phyloP scores from a whole-genome alignment of 441 rosid genomes.

The Erysimum pusillum region DNA sequence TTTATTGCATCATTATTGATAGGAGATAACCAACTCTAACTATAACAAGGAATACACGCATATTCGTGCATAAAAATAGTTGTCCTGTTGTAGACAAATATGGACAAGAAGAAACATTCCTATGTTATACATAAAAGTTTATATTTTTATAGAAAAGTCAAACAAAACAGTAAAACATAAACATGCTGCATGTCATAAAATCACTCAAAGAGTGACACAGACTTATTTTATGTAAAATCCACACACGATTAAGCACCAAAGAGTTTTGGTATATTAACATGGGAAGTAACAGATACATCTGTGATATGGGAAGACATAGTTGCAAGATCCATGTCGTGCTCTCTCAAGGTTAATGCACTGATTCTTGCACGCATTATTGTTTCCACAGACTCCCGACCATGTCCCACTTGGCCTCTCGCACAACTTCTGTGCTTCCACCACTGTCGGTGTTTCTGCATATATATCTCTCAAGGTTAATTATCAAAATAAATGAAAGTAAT shows the following conservation, averaged over 20 bases:
- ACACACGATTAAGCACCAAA: not conserved
- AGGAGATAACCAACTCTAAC: slow-evolving; percentile 7
- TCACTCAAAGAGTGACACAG: not conserved
- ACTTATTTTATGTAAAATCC: slow-evolving; percentile 22
- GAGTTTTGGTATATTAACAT: slow-evolving; percentile 14
- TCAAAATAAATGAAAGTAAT: not conserved
- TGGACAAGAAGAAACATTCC: not conserved
- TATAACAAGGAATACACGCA: slow-evolving; percentile 6
- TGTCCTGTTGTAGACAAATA: not conserved
- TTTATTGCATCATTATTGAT: slow-evolving; percentile 16
- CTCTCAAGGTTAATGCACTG: slow-evolving; percentile 29
- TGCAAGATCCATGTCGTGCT: slow-evolving; percentile 36
- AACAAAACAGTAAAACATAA: not conserved
- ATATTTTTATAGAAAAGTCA: not conserved
- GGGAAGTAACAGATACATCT: slow-evolving; percentile 18
- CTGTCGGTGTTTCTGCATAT: slow-evolving; percentile 5
- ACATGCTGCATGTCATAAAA: slow-evolving; percentile 8
- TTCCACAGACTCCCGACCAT: slow-evolving; percentile 7
- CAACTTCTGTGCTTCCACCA: slow-evolving; percentile 17
- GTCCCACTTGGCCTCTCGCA: slow-evolving; percentile 28
- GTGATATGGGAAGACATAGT: slow-evolving; percentile 3
- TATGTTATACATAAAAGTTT: not conserved
- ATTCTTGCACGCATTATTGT: not conserved
- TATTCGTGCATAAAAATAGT: not conserved
- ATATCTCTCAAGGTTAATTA: not conserved